phyloP scores from a whole-genome alignment of 2,329 filamentous ascomycete species.

The Cercospora sesami region DNA sequence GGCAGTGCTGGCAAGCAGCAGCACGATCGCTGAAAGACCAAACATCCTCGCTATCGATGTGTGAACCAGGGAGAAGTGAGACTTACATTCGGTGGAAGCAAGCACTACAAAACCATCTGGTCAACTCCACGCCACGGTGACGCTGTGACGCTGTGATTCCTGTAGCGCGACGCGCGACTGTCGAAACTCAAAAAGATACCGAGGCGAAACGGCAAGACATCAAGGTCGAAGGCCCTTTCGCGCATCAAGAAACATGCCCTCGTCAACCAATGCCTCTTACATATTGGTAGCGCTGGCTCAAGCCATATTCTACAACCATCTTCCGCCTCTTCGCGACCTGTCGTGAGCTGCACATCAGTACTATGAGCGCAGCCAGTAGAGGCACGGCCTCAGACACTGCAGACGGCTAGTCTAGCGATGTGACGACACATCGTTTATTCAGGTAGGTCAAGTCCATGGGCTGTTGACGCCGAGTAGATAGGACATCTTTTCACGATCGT shows the following conservation, averaged over 20 bases:
- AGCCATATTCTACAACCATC: neutral
- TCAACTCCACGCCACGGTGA: neutral
- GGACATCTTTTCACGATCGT: neutral
- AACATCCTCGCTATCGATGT: constrained; percentile 1
- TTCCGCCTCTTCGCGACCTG: neutral
- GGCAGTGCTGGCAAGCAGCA: constrained; percentile 13
- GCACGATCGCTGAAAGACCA: constrained; percentile 1
- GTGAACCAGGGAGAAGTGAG: neutral
- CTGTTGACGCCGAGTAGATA: neutral
- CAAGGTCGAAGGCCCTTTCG: neutral
- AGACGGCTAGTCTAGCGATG: neutral
- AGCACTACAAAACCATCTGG: neutral
- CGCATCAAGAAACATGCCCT: neutral
- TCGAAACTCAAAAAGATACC: constrained; percentile 3
- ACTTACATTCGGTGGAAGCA: neutral
- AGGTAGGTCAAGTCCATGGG: neutral
- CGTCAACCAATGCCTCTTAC: neutral
- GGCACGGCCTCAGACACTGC: neutral
- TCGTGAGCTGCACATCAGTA: neutral
- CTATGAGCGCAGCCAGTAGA: neutral
- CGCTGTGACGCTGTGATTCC: constrained; percentile 9
- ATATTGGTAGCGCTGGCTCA: neutral
- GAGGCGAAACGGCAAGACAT: neutral
- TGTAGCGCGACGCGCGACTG: neutral
- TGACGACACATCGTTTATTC: neutral